Evolutionary conservation across 78 protist species (phyloP).

Genomic region (Pigoraptor vietnamica): DNA sequence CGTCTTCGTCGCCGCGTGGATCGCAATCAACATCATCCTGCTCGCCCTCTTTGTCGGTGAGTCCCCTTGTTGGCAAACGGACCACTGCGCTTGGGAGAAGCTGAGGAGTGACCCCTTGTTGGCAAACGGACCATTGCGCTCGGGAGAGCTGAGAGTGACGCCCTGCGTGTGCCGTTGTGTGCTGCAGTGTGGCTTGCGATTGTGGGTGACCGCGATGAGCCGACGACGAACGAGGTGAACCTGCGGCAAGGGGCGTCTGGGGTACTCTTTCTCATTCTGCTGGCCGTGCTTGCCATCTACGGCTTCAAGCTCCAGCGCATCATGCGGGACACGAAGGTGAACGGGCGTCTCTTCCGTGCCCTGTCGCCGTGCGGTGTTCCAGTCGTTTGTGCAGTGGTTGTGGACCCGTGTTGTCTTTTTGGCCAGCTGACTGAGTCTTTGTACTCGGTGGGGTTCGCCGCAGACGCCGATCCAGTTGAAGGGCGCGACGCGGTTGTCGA

Average conservation of each 20-base stretch:
- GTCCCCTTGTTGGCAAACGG: background rate
- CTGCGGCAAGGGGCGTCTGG: background rate
- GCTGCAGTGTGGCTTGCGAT: background rate
- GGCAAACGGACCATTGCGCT: no score
- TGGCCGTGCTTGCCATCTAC: background rate
- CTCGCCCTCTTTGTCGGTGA: background rate
- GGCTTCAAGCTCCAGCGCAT: constrained; percentile 17
- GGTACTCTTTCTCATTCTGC: background rate
- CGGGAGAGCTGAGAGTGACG: background rate
- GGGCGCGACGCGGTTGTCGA: background rate
- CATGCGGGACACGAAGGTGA: background rate
- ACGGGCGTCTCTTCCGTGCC: background rate
- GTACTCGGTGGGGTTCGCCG: background rate
- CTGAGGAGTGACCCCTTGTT: no score
- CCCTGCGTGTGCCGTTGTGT: background rate
- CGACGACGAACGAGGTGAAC: background rate
- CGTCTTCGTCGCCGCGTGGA: background rate
- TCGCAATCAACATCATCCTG: background rate
- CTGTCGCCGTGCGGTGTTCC: background rate
- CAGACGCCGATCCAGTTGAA: background rate
- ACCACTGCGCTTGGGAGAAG: no score
- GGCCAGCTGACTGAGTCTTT: no score
- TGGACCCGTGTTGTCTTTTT: no score
- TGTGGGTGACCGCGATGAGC: background rate
- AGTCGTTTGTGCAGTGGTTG: background rate